Conservation (phyloP, 1,284 basidiomycete genomes). For the Ganoderma leucocontextum region DNA sequence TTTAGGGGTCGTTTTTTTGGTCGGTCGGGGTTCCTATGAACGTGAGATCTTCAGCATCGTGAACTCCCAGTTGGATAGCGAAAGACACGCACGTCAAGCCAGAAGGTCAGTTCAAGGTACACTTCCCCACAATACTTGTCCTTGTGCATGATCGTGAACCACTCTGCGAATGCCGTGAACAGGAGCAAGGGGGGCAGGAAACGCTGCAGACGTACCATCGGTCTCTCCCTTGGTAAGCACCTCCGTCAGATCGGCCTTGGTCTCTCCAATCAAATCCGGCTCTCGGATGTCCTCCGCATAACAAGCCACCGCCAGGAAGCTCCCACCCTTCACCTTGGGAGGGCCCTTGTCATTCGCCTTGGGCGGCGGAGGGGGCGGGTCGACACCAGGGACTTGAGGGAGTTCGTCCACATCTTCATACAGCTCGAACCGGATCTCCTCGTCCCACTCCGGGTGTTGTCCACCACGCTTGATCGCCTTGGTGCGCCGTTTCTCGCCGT, state of each 20-base stretch:
- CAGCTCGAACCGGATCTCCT: constrained; percentile 94
- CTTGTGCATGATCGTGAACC: constrained; percentile 91
- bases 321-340: constrained; percentile 77
- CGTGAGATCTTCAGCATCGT: neutral
- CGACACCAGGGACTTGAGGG: constrained; percentile 55
- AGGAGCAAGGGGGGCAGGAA: constrained; percentile 9
- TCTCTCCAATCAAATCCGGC: constrained; percentile 95
- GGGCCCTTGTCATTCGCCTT: constrained; percentile 55
- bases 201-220: constrained; percentile 73
- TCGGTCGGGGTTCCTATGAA: constrained; percentile 73
- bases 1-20: constrained; percentile 67
- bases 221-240: constrained; percentile 95
- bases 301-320: constrained; percentile 83
- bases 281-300: constrained; percentile 96
- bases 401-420: constrained; percentile 78
- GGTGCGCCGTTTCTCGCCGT: constrained; percentile 85
- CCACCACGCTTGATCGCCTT: constrained; percentile 95
- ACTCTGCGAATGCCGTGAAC: constrained; percentile 64
- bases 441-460: constrained; percentile 99
- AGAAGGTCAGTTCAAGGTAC: constrained; percentile 95
- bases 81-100: constrained; percentile 83
- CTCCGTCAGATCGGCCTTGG: constrained; percentile 87
- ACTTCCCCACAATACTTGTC: constrained; percentile 95
- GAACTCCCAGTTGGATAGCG: constrained; percentile 40
- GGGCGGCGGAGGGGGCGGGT: constrained; percentile 68